Evolutionary conservation across 2,329 filamentous ascomycete species (phyloP), one percentile per base, ranked within the genome.

Genomic region (Trichophyton benhamiae): DNA sequence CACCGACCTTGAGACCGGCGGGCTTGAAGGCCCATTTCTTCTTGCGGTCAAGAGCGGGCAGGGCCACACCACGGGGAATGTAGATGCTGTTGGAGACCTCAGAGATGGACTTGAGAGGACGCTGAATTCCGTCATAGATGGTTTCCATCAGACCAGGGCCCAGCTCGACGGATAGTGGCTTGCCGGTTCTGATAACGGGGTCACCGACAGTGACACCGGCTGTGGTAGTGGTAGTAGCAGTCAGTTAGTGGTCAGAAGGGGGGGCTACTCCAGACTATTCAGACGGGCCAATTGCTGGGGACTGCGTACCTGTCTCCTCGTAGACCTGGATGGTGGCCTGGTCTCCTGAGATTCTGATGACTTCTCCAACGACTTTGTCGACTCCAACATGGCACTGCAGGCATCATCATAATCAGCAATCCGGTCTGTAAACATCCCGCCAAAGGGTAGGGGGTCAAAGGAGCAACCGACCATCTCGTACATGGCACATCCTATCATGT

Each of bases 401-500:
- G 55, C 27, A 38, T 38, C 3, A 38, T 38, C 9, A 38, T 30
- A 27, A 61, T 41, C 25, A 58, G 42, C 57, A 57, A 20, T 48
- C 44, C 46, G 48, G 55, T 58, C 60, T 38, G 58, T 64, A 17
- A 17, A 13, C 3, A 25, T 15, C 17, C 20, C 3, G 17, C 17
- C 11, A 4, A 59, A 44, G 55, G 46, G 52, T 36, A 61, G 6
- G 60, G 60, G 38, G 49, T 44, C 53, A 38, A 58, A 15, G 9
- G 25, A 30, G 4, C 30, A 55, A 13, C 33, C 69, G 81, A 91
- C 91, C 80, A 99, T 82, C 80, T 99, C 94, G 85, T 97, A 96
- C 94, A 99, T 99, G 76, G 94, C 91, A 83, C 94, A 94, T 76
- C 94, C 94, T 73, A 92, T 90, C 91, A 99, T 96, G 78, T 96